A percentile compares a stretch with the other conserved stretches of the same genome.
Evolutionary conservation across 495 filamentous ascomycete species (phyloP).

Genomic region (Talaromyces ruber): DNA sequence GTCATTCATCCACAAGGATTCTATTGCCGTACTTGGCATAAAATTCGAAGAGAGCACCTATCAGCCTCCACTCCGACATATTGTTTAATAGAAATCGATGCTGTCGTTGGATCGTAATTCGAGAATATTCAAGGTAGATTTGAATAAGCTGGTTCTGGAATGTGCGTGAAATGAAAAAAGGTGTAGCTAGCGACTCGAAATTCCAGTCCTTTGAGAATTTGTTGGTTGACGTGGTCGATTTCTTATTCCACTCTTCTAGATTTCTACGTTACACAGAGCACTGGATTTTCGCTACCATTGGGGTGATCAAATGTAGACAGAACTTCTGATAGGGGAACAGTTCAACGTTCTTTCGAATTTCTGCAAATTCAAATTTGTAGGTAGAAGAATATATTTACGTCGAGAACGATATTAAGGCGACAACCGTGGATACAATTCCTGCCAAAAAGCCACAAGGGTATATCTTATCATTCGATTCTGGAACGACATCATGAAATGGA

Average conservation of each 20-base stretch:
- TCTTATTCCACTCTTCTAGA: no score
- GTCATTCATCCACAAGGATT: not conserved
- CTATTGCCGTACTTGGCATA: not conserved
- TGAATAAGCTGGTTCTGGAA: no score
- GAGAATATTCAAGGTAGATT: not conserved
- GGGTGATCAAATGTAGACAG: not conserved
- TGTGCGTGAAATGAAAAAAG: no score
- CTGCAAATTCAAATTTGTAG: not conserved
- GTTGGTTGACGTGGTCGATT: not conserved
- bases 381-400: no score
- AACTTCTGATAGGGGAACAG: not conserved
- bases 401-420: no score
- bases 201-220: not conserved
- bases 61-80: not conserved
- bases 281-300: not conserved
- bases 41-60: not conserved
- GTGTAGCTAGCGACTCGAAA: no score
- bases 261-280: no score
- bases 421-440: no score
- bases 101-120: not conserved
- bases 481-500: no score
- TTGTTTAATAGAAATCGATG: not conserved
- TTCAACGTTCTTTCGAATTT: no score
- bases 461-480: no score
- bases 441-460: no score